phyloP scores from a whole-genome alignment of 169 alveolate species.

The Plasmodium blacklocki region DNA sequence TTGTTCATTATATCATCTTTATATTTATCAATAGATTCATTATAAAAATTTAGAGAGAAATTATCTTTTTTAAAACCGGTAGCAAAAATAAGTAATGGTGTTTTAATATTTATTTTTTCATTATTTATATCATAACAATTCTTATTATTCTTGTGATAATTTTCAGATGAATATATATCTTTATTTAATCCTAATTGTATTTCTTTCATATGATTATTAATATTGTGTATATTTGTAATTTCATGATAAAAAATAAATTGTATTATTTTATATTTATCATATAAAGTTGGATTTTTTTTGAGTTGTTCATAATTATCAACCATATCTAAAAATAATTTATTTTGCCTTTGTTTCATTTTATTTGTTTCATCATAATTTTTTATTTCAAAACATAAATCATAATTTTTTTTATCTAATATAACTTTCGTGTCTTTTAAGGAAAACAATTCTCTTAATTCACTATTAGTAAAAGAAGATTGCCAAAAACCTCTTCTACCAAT shows the following conservation, averaged over 20 bases:
- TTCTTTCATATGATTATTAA: constrained; percentile 26
- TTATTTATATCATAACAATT: no score
- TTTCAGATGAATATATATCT: constrained; percentile 5
- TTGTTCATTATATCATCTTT: constrained; percentile 24
- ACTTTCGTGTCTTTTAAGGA: constrained; percentile 34
- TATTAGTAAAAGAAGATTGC: constrained; percentile 63
- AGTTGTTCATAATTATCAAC: constrained; percentile 43
- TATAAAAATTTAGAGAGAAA: constrained; percentile 42
- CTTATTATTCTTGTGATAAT: not conserved
- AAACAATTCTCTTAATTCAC: constrained; percentile 61
- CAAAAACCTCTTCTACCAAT: constrained; percentile 60
- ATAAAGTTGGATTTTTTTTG: constrained; percentile 58
- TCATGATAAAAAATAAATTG: constrained; percentile 57
- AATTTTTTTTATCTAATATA: constrained; percentile 48
- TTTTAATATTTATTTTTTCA: constrained; percentile 7
- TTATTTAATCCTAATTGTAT: constrained; percentile 45
- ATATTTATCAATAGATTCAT: constrained; percentile 34
- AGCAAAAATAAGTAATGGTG: constrained; percentile 60
- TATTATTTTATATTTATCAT: constrained; percentile 45
- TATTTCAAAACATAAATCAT: constrained; percentile 35
- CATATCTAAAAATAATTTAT: constrained; percentile 54
- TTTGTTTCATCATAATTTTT: constrained; percentile 44
- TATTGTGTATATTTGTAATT: constrained; percentile 22
- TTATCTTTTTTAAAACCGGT: constrained; percentile 65
- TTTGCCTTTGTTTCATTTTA: constrained; percentile 55